Conservation (phyloP, 495 filamentous ascomycete genomes). For the Gamarada debralockiae region DNA sequence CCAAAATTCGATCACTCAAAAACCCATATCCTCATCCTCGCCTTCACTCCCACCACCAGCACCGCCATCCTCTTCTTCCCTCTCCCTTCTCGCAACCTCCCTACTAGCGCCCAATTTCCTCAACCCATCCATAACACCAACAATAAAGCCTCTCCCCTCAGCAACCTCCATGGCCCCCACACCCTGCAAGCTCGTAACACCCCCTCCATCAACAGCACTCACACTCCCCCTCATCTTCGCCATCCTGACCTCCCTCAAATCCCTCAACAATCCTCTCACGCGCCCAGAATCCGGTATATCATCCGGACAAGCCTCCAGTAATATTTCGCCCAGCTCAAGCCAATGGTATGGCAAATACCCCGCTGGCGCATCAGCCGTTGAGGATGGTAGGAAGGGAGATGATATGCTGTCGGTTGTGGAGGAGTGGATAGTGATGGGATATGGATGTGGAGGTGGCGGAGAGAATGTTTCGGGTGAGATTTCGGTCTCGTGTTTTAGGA, state of each 20-base stretch:
- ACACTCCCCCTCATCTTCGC: constrained; percentile 81
- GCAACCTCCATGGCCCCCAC: constrained; percentile 89
- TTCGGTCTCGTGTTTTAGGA: constrained; percentile 78
- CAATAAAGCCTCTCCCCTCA: constrained; percentile 80
- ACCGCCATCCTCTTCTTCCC: constrained; percentile 45
- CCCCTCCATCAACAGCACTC: constrained; percentile 65
- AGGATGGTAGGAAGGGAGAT: constrained; percentile 60
- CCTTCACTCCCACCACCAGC: constrained; percentile 35
- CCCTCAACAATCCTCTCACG: constrained; percentile 71
- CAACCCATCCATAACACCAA: constrained; percentile 82
- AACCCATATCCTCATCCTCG: constrained; percentile 41
- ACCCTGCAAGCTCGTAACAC: constrained; percentile 71
- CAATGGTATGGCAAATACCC: constrained; percentile 88
- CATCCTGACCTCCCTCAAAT: constrained; percentile 82
- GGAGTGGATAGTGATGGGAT: constrained; percentile 15
- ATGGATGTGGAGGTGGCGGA: constrained; percentile 61
- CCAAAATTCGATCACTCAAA: neutral
- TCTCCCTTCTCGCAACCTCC: constrained; percentile 51
- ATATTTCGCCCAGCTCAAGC: constrained; percentile 81
- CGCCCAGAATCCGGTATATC: constrained; percentile 75
- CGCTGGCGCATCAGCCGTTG: constrained; percentile 53
- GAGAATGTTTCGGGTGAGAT: constrained; percentile 62
- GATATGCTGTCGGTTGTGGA: constrained; percentile 26
- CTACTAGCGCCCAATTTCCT: constrained; percentile 59
- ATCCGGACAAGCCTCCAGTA: constrained; percentile 80